These are phyloP conservation scores for Fusarium domesticum DNA, from an alignment of 2,329 filamentous ascomycete species.

Conservation along the genomic window DNA sequence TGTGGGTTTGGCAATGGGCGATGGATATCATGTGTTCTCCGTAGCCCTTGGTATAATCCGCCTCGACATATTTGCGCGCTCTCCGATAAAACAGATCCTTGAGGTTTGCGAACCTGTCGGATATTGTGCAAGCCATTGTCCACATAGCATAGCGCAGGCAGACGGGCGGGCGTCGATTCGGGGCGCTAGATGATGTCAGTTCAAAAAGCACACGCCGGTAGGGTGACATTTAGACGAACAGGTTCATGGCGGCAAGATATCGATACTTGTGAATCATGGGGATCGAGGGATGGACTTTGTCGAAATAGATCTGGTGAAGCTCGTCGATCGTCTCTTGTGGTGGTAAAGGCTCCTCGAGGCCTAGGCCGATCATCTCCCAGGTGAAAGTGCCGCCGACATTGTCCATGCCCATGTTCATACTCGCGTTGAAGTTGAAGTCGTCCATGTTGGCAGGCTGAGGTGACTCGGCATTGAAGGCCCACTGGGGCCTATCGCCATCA, in stretches of 20 bases:
- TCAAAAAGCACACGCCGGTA: slow-evolving; percentile 4
- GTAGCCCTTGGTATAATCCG: slow-evolving; percentile 87
- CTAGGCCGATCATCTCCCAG: slow-evolving; percentile 72
- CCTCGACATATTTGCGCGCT: slow-evolving; percentile 84
- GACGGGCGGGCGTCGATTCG: slow-evolving; percentile 79
- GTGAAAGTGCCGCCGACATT: slow-evolving; percentile 58
- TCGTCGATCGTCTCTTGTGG: slow-evolving; percentile 71
- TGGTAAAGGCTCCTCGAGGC: slow-evolving; percentile 57
- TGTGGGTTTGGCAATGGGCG: slow-evolving; percentile 81
- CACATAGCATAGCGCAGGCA: slow-evolving; percentile 93
- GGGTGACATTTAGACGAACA: slow-evolving; percentile 47
- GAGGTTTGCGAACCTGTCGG: slow-evolving; percentile 74
- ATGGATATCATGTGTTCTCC: slow-evolving; percentile 86
- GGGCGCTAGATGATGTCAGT: slow-evolving; percentile 50
- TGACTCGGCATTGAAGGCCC: slow-evolving; percentile 55
- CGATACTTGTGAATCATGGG: slow-evolving; percentile 89
- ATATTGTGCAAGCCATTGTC: slow-evolving; percentile 84
- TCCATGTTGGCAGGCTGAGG: slow-evolving; percentile 49
- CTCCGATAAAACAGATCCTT: slow-evolving; percentile 89
- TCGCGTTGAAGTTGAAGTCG: slow-evolving; percentile 56
- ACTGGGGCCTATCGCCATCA: slow-evolving; percentile 51
- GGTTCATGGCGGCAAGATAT: slow-evolving; percentile 83
- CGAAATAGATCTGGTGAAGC: slow-evolving; percentile 84
- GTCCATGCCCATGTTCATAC: slow-evolving; percentile 49
- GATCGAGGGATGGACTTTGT: slow-evolving; percentile 80